Base-by-base conservation (phyloP, 1,139 yeast genomes). In the Kazachstania sp. region DNA sequence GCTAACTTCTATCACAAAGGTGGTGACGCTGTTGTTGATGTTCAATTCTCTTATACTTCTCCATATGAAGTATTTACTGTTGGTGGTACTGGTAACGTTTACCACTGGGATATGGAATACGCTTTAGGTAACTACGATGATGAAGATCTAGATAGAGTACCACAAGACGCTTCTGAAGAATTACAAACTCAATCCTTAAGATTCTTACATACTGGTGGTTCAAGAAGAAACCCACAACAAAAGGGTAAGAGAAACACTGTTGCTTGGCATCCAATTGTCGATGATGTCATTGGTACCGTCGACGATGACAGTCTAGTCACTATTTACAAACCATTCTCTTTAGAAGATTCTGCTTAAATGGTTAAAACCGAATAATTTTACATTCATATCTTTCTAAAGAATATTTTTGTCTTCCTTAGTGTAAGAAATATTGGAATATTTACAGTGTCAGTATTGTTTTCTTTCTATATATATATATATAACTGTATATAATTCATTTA, bases 21-120 rank as follows among this genome's bases (percentile, higher is more conserved):
- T 28, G 63, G 58, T 36, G 64, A 61, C 34, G 52, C 61, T n/a
- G 64, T 61, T 9, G 59, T 54, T 5, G 64, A 60, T 43, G 53
- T 62, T 23, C 54, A 54, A 46, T 60, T 61, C 47, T 55, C 60
- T 1, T 45, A 50, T 41, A 56, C 58, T 16, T 49, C 58, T 8
- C 58, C 65, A 7, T 54, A 59, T 4, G 59, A 56, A 43, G 54
- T 60, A 32, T 40, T 61, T 26, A 56, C 63, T n/a, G 61, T 60
- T 19, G 65, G 65, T 23, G 59, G 56, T 4, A 47, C 57, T 16
- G 65, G 65, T 26, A 59, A 58, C 44, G 57, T 62, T 12, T 61
- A 62, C 51, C 65, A 61, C 37, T 62, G 66, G 66, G 63, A 61
- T 44, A 45, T 61, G 47, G 58, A 55, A 39, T 55, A 54, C 36